Base-by-base conservation (phyloP, 495 filamentous ascomycete species). In the Tirmania nivea region DNA sequence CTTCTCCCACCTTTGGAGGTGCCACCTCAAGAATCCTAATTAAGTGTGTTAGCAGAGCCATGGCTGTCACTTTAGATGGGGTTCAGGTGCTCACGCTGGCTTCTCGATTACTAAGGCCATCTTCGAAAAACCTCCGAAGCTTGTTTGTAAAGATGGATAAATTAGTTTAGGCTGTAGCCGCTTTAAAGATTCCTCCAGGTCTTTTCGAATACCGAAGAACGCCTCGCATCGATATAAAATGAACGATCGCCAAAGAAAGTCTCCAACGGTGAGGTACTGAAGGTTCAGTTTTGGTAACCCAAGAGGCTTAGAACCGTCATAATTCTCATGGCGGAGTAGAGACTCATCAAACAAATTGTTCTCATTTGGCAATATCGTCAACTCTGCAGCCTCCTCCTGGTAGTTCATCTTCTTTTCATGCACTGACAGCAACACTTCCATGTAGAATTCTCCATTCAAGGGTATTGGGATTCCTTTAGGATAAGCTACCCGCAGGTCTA, bases 281-380 rank as follows among this genome's bases (percentile, higher is more conserved):
- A 99, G 73, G 62, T 94, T 96, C 50, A 96, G 69, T 59, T 96
- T 99, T 2, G 90, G 90, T 52, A 99, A 79, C 7, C 90, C 85
- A 49, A 99, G 71, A 10, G 90, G 87, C 25, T 77, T 77, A 36
- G 88, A 86, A 37, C 89, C 90, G 65, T 93, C 79, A 57, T 95
- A 99, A 11, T 74, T 75, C 60, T 94, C 88, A 55, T 89, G 89
- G 49, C 89, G 77, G 55, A 90, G 66, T 34, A 94, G 72, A n/a
- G 80, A 76, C 49, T 75, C 70, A 52, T 96, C 88, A 61, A 94
- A 95, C n/a, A 99, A 75, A 10, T 74, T 71, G 14, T 74, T 72
- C 61, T 96, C 90, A 7, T 84, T 96, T 1, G 90, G 92, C 17
- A 93, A 66, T 36, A 90, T 73, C 52, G 72, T 82, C 55, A 89